These are phyloP conservation scores for Morella rubra DNA, from an alignment of 306 rosid genomes.

Conservation along the genomic window DNA sequence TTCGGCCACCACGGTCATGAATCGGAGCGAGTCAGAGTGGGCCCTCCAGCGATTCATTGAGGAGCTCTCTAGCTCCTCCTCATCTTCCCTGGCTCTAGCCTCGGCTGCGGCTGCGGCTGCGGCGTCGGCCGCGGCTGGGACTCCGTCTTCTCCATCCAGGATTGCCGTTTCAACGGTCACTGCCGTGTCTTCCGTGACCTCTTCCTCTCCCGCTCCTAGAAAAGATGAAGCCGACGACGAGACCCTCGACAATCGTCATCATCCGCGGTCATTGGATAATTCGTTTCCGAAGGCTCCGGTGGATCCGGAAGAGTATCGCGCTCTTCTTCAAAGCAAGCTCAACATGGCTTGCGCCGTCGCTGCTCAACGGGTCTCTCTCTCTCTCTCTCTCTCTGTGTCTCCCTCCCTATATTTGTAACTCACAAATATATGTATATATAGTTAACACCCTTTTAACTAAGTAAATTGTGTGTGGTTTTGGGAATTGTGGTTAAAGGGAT, in stretches of 20 bases:
- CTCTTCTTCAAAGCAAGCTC: conserved; percentile 49
- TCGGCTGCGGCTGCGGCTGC: neutral
- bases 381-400: neutral
- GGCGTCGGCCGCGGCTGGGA: conserved; percentile 19
- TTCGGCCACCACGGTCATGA: conserved; percentile 31
- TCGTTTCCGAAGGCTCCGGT: conserved; percentile 13
- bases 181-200: conserved; percentile 30
- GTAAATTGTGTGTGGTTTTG: neutral
- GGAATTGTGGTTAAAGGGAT: conserved; percentile 34
- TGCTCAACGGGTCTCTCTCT: conserved; percentile 43
- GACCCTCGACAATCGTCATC: conserved; percentile 14
- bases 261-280: conserved; percentile 35
- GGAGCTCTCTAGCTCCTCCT: conserved; percentile 23
- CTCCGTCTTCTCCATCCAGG: conserved; percentile 4
- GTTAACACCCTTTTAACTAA: neutral
- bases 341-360: conserved; percentile 58
- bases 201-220: conserved; percentile 49
- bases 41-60: conserved; percentile 47
- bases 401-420: no score
- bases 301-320: conserved; percentile 38
- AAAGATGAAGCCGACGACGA: conserved; percentile 41
- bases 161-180: conserved; percentile 27
- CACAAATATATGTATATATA: neutral
- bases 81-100: neutral
- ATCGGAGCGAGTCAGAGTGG: conserved; percentile 58